A percentile compares a stretch with the other conserved stretches of the same genome.
Evolutionary conservation across 225 moss, liverwort and hornwort species (phyloP).

Genomic region (Bryoerythrophyllum caledonicum): DNA sequence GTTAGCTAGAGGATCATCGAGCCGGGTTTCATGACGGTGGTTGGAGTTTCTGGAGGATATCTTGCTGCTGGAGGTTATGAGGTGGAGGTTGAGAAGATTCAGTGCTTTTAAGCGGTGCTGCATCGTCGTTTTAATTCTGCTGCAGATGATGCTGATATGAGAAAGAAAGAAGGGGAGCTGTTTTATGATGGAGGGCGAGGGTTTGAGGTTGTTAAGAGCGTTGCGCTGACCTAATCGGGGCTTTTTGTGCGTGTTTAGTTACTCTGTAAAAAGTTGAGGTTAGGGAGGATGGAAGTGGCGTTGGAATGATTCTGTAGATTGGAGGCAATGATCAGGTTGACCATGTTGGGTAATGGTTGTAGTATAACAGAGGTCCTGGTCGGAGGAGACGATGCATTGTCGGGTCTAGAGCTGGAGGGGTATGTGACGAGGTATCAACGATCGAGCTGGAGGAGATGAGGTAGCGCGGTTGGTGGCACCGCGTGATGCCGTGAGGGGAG

Average conservation of each 20-base stretch:
- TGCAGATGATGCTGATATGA: not conserved
- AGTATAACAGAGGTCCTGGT: slow-evolving; percentile 26
- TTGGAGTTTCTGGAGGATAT: slow-evolving; percentile 14
- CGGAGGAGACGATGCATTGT: not conserved
- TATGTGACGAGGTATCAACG: slow-evolving; percentile 15
- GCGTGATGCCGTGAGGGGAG: slow-evolving; percentile 47
- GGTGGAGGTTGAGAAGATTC: slow-evolving; percentile 17
- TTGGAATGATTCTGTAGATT: slow-evolving; percentile 41
- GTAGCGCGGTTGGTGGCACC: slow-evolving; percentile 18
- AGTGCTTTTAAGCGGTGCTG: not conserved
- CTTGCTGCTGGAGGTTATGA: not conserved
- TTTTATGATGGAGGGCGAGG: not conserved
- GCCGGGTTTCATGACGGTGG: not conserved
- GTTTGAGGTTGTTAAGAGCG: not conserved
- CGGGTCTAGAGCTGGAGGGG: not conserved
- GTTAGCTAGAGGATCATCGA: slow-evolving; percentile 17
- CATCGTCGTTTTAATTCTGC: slow-evolving; percentile 17
- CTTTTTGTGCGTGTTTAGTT: slow-evolving; percentile 22
- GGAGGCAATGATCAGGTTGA: slow-evolving; percentile 36
- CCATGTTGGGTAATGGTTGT: slow-evolving; percentile 11
- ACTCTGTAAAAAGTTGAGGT: slow-evolving; percentile 27
- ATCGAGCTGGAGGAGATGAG: slow-evolving; percentile 47
- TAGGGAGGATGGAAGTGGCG: slow-evolving; percentile 41
- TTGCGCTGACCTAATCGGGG: slow-evolving; percentile 15
- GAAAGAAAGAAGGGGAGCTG: not conserved